phyloP scores from a whole-genome alignment of 176 grass and related monocot species.

The Carex cristatella region DNA sequence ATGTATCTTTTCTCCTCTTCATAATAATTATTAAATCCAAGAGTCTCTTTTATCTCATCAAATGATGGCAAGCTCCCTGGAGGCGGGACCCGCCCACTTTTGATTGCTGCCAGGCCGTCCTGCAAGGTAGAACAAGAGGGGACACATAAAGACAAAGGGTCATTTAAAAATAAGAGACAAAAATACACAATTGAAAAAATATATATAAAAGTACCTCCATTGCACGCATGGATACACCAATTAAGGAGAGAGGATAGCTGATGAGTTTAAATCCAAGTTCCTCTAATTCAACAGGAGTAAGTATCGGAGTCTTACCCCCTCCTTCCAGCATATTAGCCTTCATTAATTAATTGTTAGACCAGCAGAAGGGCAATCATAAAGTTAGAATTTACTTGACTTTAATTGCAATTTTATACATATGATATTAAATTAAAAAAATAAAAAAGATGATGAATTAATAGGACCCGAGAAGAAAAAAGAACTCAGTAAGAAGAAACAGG shows the following conservation, averaged over 20 bases:
- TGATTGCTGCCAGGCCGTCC: constrained; percentile 85
- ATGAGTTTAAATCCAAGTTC: constrained; percentile 83
- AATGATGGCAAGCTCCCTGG: constrained; percentile 85
- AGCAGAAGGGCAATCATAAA: constrained; percentile 2
- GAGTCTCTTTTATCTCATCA: constrained; percentile 88
- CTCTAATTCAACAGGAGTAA: constrained; percentile 82
- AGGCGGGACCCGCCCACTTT: constrained; percentile 76
- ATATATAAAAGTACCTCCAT: constrained; percentile 70
- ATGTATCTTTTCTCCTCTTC: constrained; percentile 77
- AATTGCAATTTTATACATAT: neutral
- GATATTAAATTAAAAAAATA: neutral
- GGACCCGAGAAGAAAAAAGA: neutral
- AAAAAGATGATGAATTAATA: neutral
- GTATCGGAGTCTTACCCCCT: constrained; percentile 88
- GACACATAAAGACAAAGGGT: neutral
- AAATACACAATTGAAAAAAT: neutral
- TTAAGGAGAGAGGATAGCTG: constrained; percentile 79
- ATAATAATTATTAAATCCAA: constrained; percentile 90
- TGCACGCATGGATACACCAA: constrained; percentile 89
- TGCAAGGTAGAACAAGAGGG: constrained; percentile 28
- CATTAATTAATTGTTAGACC: neutral
- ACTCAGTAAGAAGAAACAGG: neutral
- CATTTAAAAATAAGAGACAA: constrained; percentile 1
- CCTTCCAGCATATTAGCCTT: constrained; percentile 99
- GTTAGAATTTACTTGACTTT: neutral